Evolutionary conservation across 768 basidiomycete genomes (phyloP).

Genomic region (Auricularia sp.): DNA sequence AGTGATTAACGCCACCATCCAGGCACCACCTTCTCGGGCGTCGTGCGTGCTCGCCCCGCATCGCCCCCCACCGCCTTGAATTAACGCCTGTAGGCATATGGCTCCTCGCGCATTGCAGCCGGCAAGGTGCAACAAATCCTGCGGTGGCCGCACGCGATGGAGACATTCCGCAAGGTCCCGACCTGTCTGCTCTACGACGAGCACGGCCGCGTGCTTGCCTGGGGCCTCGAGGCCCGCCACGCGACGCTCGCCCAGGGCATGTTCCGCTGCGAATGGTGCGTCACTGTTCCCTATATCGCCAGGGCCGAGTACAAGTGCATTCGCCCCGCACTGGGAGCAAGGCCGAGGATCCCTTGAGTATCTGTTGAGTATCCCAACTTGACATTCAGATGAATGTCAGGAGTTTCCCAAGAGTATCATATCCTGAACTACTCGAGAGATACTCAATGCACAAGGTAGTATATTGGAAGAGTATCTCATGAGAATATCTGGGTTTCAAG

Average conservation of each 20-base stretch:
- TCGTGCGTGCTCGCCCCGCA: slow-evolving; percentile 39
- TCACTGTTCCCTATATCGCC: neutral
- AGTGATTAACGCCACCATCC: neutral
- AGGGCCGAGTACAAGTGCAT: slow-evolving; percentile 5
- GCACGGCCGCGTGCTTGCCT: slow-evolving; percentile 60
- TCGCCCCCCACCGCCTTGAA: neutral
- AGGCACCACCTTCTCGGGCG: slow-evolving; percentile 85
- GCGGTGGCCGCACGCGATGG: slow-evolving; percentile 75
- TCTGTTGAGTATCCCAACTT: too few relatives aligned
- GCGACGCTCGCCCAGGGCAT: slow-evolving; percentile 58
- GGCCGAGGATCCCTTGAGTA: too few relatives aligned
- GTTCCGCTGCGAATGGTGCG: slow-evolving; percentile 44
- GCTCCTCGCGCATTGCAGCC: slow-evolving; percentile 69
- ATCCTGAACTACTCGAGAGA: too few relatives aligned
- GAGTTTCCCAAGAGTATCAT: too few relatives aligned
- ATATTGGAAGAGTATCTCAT: too few relatives aligned
- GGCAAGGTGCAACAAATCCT: slow-evolving; percentile 79
- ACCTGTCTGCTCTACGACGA: slow-evolving; percentile 80
- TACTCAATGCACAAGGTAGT: too few relatives aligned
- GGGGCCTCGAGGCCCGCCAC: slow-evolving; percentile 85
- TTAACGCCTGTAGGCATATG: slow-evolving; percentile 51
- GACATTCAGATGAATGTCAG: too few relatives aligned
- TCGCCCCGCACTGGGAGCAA: too few relatives aligned
- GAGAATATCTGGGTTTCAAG: too few relatives aligned
- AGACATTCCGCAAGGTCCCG: slow-evolving; percentile 80